Evolutionary conservation across 2,329 filamentous ascomycete genomes (phyloP), one percentile per base, ranked within the genome.

Genomic region (Exutisphaerella laricina): DNA sequence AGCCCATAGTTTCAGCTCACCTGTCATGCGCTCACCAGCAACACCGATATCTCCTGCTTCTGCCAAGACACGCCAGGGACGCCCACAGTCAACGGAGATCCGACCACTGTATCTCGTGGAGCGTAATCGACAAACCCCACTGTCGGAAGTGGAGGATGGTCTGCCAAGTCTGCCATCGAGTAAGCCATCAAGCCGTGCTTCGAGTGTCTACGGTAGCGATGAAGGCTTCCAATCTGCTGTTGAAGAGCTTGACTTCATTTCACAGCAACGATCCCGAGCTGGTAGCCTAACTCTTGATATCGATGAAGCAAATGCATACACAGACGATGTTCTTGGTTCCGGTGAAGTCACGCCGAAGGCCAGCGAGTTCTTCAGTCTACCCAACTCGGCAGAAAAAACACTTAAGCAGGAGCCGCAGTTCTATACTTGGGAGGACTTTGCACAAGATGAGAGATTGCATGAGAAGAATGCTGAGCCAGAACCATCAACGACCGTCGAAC

Each of bases 31-130:
- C 14, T 35, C 33, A 12, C 36, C 46, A 12, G 33, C 39, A 3
- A 43, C 46, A 14, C 36, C 35, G 7, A 16, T 18, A 22, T 45
- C 42, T 28, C 53, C 59, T 12, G 26, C 40, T 12, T 56, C 49
- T 12, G 41, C 28, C 5, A 49, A 46, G 23, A 46, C 45, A 14
- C 51, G 48, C 33, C 46, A 56, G 36, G 33, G 44, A 8, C 47
- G 52, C 16, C 57, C 55, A 25, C 51, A 49, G 18, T 60, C 49
- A 4, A 56, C 50, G 41, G 87, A 92, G 59, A 82, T 89, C 57
- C 82, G 85, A 53, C 89, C 89, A 0, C 69, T 96, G 6, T 90
- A 85, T 64, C 79, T 95, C 16, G 78, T 94, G 5, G 85, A 94
- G 62, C 80, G 72, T 21, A 77, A 73, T 51, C 66, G 68, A 13